Conservation (phyloP, 2,329 filamentous ascomycete species). For the Sarocladium brachiariae region DNA sequence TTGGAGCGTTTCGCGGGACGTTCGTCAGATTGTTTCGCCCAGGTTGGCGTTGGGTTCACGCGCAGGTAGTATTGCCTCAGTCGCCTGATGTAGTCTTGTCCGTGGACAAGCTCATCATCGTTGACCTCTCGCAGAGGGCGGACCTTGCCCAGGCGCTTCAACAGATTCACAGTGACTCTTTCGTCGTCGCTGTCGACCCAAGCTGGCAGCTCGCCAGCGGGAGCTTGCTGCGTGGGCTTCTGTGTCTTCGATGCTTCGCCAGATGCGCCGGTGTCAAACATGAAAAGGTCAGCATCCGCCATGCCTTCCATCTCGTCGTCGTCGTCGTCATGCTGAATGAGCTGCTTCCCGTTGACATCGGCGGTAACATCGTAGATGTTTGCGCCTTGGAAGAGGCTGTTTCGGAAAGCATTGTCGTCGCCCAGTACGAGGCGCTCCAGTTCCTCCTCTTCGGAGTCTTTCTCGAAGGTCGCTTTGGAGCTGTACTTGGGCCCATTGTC, state of each 20-base stretch:
- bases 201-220: constrained; percentile 43
- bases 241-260: constrained; percentile 24
- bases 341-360: constrained; percentile 25
- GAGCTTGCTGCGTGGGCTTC: constrained; percentile 17
- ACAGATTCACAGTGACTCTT: constrained; percentile 73
- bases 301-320: constrained; percentile 49
- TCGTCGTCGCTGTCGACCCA: constrained; percentile 99
- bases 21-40: constrained; percentile 47
- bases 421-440: constrained; percentile 86
- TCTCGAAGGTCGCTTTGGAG: constrained; percentile 36
- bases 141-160: constrained; percentile 59
- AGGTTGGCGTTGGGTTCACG: constrained; percentile 53
- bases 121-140: constrained; percentile 78
- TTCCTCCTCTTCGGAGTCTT: constrained; percentile 77
- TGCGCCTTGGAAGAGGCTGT: constrained; percentile 58
- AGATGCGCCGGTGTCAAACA: constrained; percentile 62
- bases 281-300: constrained; percentile 78
- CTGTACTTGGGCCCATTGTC: constrained; percentile 2
- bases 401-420: constrained; percentile 73
- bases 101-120: constrained; percentile 77
- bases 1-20: constrained; percentile 40
- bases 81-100: constrained; percentile 75
- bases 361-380: constrained; percentile 25
- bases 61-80: constrained; percentile 69
- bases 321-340: constrained; percentile 31